Percentiles rank a stretch among this genome's conserved stretches.
Evolutionary conservation across 106 monocot genomes (phyloP).

Genomic region (Acorus gramineus): DNA sequence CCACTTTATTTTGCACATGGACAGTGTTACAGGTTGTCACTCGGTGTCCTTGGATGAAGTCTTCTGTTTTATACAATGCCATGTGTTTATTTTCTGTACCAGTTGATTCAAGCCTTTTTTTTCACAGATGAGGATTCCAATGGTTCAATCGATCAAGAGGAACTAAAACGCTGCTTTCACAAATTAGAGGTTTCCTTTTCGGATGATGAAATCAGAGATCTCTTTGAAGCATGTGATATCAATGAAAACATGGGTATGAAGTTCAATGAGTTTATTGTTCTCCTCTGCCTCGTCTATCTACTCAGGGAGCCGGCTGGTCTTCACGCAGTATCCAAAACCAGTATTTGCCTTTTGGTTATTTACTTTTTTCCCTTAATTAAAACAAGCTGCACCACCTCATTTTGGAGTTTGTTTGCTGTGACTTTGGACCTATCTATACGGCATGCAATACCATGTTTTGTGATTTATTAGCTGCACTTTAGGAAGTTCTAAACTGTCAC

Average conservation of each 20-base stretch:
- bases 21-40: no score
- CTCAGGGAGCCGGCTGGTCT: slow-evolving; percentile 37
- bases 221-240: slow-evolving; percentile 80
- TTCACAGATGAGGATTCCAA: slow-evolving; percentile 82
- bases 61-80: neutral
- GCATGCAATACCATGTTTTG: no score
- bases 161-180: slow-evolving; percentile 66
- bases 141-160: slow-evolving; percentile 71
- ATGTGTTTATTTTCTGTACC: neutral
- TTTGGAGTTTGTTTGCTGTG: no score
- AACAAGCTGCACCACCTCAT: no score
- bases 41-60: no score
- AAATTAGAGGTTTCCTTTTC: slow-evolving; percentile 59
- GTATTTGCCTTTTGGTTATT: neutral
- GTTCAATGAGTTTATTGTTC: slow-evolving; percentile 95
- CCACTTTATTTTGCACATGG: no score
- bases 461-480: no score
- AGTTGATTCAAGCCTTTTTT: neutral
- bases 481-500: no score
- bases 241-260: slow-evolving; percentile 73
- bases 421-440: no score
- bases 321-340: slow-evolving; percentile 60
- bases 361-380: no score
- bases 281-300: slow-evolving; percentile 90
- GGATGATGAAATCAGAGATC: slow-evolving; percentile 70